Conservation (phyloP, 495 filamentous ascomycete genomes). For the Podospora pseudocomata region DNA sequence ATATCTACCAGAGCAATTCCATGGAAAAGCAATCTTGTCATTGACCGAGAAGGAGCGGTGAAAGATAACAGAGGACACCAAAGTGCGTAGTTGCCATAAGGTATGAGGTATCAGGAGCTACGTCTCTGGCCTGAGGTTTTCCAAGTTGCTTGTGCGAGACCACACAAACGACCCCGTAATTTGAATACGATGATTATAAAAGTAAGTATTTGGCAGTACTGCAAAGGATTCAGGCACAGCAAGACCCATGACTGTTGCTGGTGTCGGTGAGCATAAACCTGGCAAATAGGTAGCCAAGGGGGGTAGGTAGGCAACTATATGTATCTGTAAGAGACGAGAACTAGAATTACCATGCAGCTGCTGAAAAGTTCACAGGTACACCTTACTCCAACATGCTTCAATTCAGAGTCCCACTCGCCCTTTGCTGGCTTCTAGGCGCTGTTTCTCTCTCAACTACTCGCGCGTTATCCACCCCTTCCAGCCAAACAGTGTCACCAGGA, state of each 20-base stretch:
- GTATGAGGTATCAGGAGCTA: background rate
- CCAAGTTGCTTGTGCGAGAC: too few species aligned
- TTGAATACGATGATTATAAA: background rate
- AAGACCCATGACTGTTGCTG: background rate
- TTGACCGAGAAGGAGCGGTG: too few species aligned
- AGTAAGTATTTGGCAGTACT: background rate
- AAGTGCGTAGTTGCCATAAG: too few species aligned
- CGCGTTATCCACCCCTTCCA: background rate
- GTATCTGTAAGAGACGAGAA: background rate
- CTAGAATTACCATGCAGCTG: background rate
- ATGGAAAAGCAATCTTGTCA: too few species aligned
- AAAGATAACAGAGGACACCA: too few species aligned
- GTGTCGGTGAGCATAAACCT: too few species aligned
- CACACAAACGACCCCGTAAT: too few species aligned
- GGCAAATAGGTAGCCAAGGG: too few species aligned
- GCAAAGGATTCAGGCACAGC: background rate
- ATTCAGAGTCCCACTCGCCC: background rate
- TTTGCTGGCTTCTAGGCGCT: background rate
- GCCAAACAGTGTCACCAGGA: background rate
- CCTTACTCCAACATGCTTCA: background rate
- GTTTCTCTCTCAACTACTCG: background rate
- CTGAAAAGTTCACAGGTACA: background rate
- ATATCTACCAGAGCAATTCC: too few species aligned
- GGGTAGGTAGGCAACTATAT: too few species aligned
- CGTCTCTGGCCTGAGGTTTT: background rate